Evolutionary conservation across 129 eudicot genomes (phyloP), one percentile per base, ranked within the genome.

Genomic region (Smallanthus sonchifolius): DNA sequence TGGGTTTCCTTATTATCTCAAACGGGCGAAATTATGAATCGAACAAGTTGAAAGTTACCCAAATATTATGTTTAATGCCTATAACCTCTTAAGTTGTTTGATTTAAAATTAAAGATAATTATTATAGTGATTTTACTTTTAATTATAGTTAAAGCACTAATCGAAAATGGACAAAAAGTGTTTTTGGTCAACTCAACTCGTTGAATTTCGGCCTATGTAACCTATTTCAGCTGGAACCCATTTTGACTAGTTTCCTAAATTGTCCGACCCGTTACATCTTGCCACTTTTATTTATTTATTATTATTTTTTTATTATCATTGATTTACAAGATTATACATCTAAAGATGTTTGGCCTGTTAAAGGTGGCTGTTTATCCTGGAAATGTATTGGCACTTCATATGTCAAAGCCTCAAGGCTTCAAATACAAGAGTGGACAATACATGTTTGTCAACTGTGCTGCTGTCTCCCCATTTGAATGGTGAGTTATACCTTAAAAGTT

Each of bases 391-490:
- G 43, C 67, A 13, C 67, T 61, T 61, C 67, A 34, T 32, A 61
- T 61, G 67, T 87, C 97, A 28, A 95, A 95, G 82, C 99, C 99
- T 56, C 91, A 89, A 45, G 92, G 86, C 57, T 95, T 91, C 57
- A 87, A 84, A 49, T 91, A 95, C 80, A 91, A 87, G 81, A 91
- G 99, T 83, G 99, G 99, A 65, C 97, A 95, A 65, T 95, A 95
- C 84, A 95, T 95, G 94, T 91, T 95, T 82, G 97, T 91, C 64
- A 91, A 95, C 77, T 95, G 99, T 76, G 94, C 96, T 1, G 83
- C 80, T 59, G 96, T 95, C 87, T 95, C 99, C 69, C 94, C 96
- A 44, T 87, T 95, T 75, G 99, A 95, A 70, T 95, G 97, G 99
- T 94, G 79, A 75, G 20, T 44, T 44, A 6, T 36, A 64, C 32